Base-by-base conservation (phyloP, 352 stramenopile genomes). In the Saprolegnia diclina region DNA sequence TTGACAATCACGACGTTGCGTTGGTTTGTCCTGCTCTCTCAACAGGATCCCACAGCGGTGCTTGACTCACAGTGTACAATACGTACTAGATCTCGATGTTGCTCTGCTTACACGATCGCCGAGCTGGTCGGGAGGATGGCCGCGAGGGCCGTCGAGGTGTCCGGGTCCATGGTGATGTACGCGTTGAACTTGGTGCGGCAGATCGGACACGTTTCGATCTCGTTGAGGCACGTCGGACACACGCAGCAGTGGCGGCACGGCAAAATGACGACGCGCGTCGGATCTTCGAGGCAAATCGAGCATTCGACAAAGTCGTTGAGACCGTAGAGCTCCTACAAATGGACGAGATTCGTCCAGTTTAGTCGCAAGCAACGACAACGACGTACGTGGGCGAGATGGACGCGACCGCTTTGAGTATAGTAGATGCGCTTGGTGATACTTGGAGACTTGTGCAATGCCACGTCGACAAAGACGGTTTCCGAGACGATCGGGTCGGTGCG, bases 191-290 rank as follows among this genome's bases (percentile, higher is more conserved):
- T 77, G 55, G 79, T 56, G 38, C 83, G 77, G 72, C 81, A 91
- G 71, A 91, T 89, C 14, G 83, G 81, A 21, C 83, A 91, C 32
- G 79, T 78, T 32, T 91, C 81, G 62, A 91, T 91, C 72, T 89
- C 80, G 26, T 85, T 68, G 16, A 89, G 81, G 40, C 83, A 91
- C 26, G 72, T 72, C 37, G 72, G 72, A 50, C 83, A 91, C 26
- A 91, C 79, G 73, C 83, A 91, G 22, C 83, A 73, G 63, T 89
- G 81, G 50, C 83, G 79, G 38, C 83, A 91, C 7, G 83, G 83
- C 26, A 91, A 72, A 57, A 89, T 71, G 56, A 88, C 71, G 0
- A 77, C 79, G 1, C 65, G 62, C 5, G 73, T 74, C 26, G 65
- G 61, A 26, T 73, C 72, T 65, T 89, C 83, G 38, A 91, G 69